Evolutionary conservation across 2,329 filamentous ascomycete genomes (phyloP), one percentile per base, ranked within the genome.

Genomic region (Stachybotrys echinatus): DNA sequence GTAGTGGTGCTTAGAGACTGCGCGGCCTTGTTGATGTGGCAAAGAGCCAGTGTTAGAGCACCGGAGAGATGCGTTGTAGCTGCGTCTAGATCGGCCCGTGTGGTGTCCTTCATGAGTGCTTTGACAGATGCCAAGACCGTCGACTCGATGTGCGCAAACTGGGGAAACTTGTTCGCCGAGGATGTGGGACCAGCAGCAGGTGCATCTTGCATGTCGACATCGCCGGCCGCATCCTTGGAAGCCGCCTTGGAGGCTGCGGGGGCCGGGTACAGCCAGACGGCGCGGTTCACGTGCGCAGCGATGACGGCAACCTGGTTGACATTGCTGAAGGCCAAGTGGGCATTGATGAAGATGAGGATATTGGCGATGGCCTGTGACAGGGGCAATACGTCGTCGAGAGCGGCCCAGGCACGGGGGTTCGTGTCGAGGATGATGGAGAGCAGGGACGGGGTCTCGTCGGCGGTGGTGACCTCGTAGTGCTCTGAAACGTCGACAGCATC

Each of bases 281-380:
- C 89, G 55, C 88, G 85, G 63, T 94, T 87, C 57, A 84, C 85
- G 66, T 99, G 94, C 8, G 90, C 90, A 31, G 92, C 94, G 54
- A 99, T 83, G 17, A 99, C 81, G 53, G 92, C 91, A 45, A 97
- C 89, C 67, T 92, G 88, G 71, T 97, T 97, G 49, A 88, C 83
- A 68, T 94, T 92, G 70, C 92, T 95, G 65, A 92, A 92, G 57
- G 94, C 91, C 27, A 99, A 80, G 65, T 99, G 95, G 49, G 92
- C 90, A 69, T 99, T 97, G 72, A 96, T 85, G 72, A 96, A 97
- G 74, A 99, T 87, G 62, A 97, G 85, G 55, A 97, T 81, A 70
- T 92, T 83, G 54, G 92, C 89, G 52, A 99, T 77, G 53, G 90
- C 90, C 62, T 87, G 86, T 46, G 88, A 88, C 53, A 99, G 81